Conservation (phyloP, 2,329 filamentous ascomycete species). For the Golovinomyces cichoracearum region DNA sequence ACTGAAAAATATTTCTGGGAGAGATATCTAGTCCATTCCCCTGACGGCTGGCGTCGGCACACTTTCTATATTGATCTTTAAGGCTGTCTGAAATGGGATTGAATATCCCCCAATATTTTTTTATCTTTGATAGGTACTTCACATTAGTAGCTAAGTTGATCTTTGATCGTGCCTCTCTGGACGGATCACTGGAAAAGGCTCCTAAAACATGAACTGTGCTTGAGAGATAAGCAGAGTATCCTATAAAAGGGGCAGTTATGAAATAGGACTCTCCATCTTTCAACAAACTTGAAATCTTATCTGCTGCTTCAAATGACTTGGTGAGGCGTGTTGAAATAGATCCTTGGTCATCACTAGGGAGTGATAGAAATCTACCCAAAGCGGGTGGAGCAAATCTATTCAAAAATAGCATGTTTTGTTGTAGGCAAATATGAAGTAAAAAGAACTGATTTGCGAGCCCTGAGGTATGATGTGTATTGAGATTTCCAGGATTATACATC, state of each 20-base stretch:
- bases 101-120: constrained; percentile 96
- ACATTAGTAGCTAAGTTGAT: constrained; percentile 68
- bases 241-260: constrained; percentile 73
- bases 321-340: constrained; percentile 54
- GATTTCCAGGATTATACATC: constrained; percentile 55
- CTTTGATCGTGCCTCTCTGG: constrained; percentile 53
- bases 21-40: constrained; percentile 27
- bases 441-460: constrained; percentile 75
- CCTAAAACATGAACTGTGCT: constrained; percentile 86
- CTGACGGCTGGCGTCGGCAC: constrained; percentile 52
- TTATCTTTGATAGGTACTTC: constrained; percentile 79
- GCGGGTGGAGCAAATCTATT: constrained; percentile 52
- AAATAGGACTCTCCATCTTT: constrained; percentile 56
- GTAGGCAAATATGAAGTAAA: constrained; percentile 69
- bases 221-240: constrained; percentile 81
- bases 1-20: constrained; percentile 54
- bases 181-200: constrained; percentile 61
- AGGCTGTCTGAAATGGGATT: constrained; percentile 88
- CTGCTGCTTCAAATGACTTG: constrained; percentile 59
- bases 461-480: constrained; percentile 61
- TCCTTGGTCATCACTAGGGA: constrained; percentile 38
- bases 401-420: constrained; percentile 75
- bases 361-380: constrained; percentile 34
- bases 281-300: constrained; percentile 61
- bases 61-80: constrained; percentile 63